Conservation (phyloP, 1,284 basidiomycete species). For the Fomitopsis schrenkii region DNA sequence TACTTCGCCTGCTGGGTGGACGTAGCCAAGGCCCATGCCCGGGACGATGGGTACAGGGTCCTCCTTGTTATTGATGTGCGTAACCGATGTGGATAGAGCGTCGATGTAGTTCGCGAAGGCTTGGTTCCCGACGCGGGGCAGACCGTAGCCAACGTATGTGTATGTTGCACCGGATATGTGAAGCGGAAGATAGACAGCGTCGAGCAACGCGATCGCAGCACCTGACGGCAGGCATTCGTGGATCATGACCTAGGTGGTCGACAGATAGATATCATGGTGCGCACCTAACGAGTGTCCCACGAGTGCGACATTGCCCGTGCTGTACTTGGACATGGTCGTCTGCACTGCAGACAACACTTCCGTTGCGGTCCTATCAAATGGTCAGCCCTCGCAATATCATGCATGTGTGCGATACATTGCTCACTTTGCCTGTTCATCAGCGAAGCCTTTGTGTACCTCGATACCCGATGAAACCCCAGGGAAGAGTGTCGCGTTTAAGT, state of each 20-base stretch:
- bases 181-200: conserved; percentile 41
- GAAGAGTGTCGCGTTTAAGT: conserved; percentile 41
- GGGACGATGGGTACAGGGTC: conserved; percentile 27
- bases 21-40: conserved; percentile 43
- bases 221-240: conserved; percentile 18
- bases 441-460: conserved; percentile 56
- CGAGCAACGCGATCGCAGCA: conserved; percentile 44
- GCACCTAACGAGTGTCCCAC: conserved; percentile 40
- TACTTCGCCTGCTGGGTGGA: conserved; percentile 55
- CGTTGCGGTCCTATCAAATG: conserved; percentile 29
- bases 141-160: conserved; percentile 41
- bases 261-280: not conserved
- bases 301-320: conserved; percentile 28
- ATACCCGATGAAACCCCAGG: conserved; percentile 46
- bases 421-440: conserved; percentile 46
- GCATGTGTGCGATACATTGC: not conserved
- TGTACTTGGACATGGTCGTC: conserved; percentile 24
- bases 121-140: conserved; percentile 63
- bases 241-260: not conserved
- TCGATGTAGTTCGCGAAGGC: conserved; percentile 55
- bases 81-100: conserved; percentile 25
- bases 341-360: conserved; percentile 34
- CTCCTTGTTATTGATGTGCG: conserved; percentile 29
- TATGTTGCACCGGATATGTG: conserved; percentile 36
- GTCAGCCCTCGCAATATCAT: not conserved